A percentile compares a stretch with the other conserved stretches of the same genome.
Evolutionary conservation across 805 yeast species (phyloP).

Genomic region (Metschnikowia rubicola): DNA sequence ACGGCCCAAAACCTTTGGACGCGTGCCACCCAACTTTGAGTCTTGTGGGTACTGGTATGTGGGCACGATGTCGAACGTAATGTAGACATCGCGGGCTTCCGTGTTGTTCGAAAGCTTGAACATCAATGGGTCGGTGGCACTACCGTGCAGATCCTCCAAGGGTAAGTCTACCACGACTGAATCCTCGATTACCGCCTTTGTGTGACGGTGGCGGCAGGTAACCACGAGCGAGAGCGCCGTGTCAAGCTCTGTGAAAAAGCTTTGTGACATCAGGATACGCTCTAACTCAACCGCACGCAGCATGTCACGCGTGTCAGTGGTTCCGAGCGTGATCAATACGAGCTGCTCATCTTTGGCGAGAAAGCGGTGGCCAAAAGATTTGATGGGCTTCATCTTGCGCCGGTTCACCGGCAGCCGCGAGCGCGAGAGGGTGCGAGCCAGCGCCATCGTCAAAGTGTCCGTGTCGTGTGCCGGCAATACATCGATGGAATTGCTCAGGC

Average conservation of each 20-base stretch:
- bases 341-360: constrained; percentile 62
- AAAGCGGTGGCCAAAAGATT: constrained; percentile 82
- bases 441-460: constrained; percentile 19
- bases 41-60: constrained; percentile 56
- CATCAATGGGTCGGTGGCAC: constrained; percentile 69
- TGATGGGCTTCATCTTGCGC: constrained; percentile 50
- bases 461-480: constrained; percentile 9
- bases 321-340: constrained; percentile 79
- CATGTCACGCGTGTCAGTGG: constrained; percentile 68
- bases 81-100: constrained; percentile 48
- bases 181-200: constrained; percentile 41
- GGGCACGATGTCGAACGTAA: constrained; percentile 85
- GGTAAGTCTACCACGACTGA: constrained; percentile 75
- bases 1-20: constrained; percentile 55
- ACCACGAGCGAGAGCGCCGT: constrained; percentile 79
- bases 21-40: background rate
- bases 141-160: constrained; percentile 68
- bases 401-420: constrained; percentile 19
- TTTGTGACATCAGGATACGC: constrained; percentile 70
- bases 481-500: constrained; percentile 19
- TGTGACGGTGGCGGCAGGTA: constrained; percentile 32
- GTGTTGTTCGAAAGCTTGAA: constrained; percentile 54
- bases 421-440: constrained; percentile 7
- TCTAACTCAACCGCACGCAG: constrained; percentile 63
- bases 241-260: constrained; percentile 79